Evolutionary conservation across 2,329 filamentous ascomycete genomes (phyloP).

Genomic region (Magnaporthiopsis incrustans): DNA sequence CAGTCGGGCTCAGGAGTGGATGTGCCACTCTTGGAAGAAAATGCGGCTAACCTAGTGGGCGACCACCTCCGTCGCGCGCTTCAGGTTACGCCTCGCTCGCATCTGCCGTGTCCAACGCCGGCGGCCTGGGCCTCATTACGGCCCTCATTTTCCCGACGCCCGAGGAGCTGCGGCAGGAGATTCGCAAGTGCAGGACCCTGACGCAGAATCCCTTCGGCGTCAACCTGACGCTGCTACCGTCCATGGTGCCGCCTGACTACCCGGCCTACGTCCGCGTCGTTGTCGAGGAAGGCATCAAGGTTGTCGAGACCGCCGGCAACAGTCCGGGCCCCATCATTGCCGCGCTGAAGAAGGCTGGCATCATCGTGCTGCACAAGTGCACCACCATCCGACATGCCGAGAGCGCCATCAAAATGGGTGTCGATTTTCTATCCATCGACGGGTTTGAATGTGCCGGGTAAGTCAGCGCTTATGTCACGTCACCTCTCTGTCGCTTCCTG

Average conservation of each 20-base stretch:
- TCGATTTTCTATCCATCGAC: slow-evolving; percentile 94
- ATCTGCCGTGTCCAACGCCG: slow-evolving; percentile 71
- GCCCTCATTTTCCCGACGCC: slow-evolving; percentile 89
- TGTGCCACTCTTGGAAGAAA: neutral
- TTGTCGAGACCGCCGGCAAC: slow-evolving; percentile 55
- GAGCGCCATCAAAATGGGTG: slow-evolving; percentile 85
- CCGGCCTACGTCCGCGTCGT: slow-evolving; percentile 82
- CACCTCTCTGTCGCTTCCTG: neutral
- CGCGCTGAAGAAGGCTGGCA: slow-evolving; percentile 71
- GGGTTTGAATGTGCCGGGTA: slow-evolving; percentile 88
- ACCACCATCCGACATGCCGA: slow-evolving; percentile 91
- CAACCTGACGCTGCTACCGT: slow-evolving; percentile 88
- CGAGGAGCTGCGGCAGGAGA: slow-evolving; percentile 87
- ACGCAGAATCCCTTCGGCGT: slow-evolving; percentile 79
- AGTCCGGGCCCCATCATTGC: slow-evolving; percentile 83
- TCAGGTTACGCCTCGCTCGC: slow-evolving; percentile 75
- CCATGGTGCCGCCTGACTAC: slow-evolving; percentile 87
- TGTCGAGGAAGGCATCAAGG: slow-evolving; percentile 83
- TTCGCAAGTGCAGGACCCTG: slow-evolving; percentile 74
- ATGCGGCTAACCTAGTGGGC: neutral
- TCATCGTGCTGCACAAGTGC: slow-evolving; percentile 90
- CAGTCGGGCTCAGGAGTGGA: neutral
- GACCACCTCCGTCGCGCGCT: slow-evolving; percentile 25
- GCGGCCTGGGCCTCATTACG: slow-evolving; percentile 74
- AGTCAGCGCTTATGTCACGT: slow-evolving; percentile 10